Base-by-base conservation (phyloP, 176 grass and related monocot species). In the Pontederia paniculata region DNA sequence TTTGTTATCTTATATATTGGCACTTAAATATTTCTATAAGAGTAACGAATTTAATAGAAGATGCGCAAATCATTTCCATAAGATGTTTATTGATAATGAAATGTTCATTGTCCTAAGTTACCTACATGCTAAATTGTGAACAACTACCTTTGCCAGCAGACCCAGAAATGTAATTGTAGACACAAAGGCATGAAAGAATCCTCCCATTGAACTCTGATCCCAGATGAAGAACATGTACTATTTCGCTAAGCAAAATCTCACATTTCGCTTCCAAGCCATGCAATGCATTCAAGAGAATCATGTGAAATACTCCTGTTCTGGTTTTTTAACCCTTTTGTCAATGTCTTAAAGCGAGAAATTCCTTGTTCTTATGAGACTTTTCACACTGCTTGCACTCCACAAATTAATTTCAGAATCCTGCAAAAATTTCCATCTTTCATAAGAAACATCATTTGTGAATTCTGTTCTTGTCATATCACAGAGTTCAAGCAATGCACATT, bases 111-210 rank as follows among this genome's bases (percentile, higher is more conserved):
- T n/a, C n/a, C n/a, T n/a, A n/a, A n/a, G n/a, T n/a, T n/a, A n/a
- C n/a, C n/a, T n/a, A n/a, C n/a, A n/a, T n/a, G n/a, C n/a, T n/a
- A n/a, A n/a, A n/a, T n/a, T n/a, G n/a, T n/a, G n/a, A n/a, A 65
- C 44, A 56, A 57, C 71, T 90, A 97, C 91, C 91, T 97, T 90
- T 97, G 59, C n/a, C n/a, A n/a, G n/a, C n/a, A n/a, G n/a, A n/a
- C n/a, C 86, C 91, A 66, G 79, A 87, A 28, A 86, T 90, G 72
- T 81, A 97, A 49, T 87, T 97, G 55, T 97, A 97, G 11, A 97
- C 61, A 52, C 72, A 97, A 75, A 90, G 75, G 44, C 91, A 97
- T 52, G 86, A 77, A 45, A 97, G 65, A 75, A 97, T 55, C 57
- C 86, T 81, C 76, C 90, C 86, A 9, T 88, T 83, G 68, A 90